Percentiles rank a stretch among this genome's conserved stretches.
phyloP scores from a whole-genome alignment of 2,329 filamentous ascomycete species.

The Microdochium nivale region DNA sequence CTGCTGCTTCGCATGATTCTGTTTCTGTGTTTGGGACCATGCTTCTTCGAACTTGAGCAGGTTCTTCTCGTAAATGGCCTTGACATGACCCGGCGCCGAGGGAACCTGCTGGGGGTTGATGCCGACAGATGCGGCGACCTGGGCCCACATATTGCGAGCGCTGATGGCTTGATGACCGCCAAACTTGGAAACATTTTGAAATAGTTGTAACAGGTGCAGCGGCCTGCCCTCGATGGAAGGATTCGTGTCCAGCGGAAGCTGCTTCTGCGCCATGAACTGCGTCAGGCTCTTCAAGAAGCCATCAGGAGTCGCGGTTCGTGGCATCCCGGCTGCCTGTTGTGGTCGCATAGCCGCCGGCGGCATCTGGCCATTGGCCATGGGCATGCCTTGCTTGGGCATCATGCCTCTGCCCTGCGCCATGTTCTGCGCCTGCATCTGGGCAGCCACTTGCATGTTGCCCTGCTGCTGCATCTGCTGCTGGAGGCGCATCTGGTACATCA shows the following conservation, averaged over 20 bases:
- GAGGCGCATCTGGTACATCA: slow-evolving; percentile 73
- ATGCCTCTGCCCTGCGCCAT: slow-evolving; percentile 34
- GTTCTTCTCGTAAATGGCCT: slow-evolving; percentile 67
- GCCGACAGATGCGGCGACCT: slow-evolving; percentile 57
- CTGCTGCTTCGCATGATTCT: slow-evolving; percentile 43
- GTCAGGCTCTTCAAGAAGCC: slow-evolving; percentile 69
- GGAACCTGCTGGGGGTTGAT: slow-evolving; percentile 56
- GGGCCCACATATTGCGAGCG: slow-evolving; percentile 62
- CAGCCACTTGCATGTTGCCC: slow-evolving; percentile 37
- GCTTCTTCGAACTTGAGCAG: slow-evolving; percentile 69
- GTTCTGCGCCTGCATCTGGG: slow-evolving; percentile 41
- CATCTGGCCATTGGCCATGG: slow-evolving; percentile 48
- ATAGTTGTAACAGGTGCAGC: slow-evolving; percentile 69
- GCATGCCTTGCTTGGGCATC: slow-evolving; percentile 44
- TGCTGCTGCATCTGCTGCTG: slow-evolving; percentile 64
- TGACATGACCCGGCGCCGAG: slow-evolving; percentile 60
- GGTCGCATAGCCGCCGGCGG: slow-evolving; percentile 38
- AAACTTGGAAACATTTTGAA: slow-evolving; percentile 65
- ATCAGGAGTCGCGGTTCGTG: slow-evolving; percentile 45
- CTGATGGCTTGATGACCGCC: slow-evolving; percentile 72
- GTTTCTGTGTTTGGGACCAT: slow-evolving; percentile 45
- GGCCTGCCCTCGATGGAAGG: slow-evolving; percentile 66
- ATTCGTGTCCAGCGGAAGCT: slow-evolving; percentile 64
- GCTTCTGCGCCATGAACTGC: slow-evolving; percentile 67
- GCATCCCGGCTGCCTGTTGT: slow-evolving; percentile 28